Conservation (phyloP, 495 filamentous ascomycete genomes). For the Neurospora sp. region DNA sequence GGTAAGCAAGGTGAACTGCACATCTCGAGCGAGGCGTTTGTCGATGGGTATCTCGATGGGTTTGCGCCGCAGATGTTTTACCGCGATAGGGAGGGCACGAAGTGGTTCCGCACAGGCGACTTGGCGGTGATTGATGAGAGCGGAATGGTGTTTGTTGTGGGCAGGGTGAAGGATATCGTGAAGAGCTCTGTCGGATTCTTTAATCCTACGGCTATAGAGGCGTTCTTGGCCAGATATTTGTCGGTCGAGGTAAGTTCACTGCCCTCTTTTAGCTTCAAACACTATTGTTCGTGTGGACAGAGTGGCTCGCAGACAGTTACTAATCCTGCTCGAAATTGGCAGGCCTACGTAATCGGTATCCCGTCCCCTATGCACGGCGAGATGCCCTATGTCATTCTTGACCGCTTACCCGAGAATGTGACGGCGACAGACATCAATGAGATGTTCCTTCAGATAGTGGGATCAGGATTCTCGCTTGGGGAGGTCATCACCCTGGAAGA, state of each 20-base stretch:
- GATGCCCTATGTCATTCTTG: background rate
- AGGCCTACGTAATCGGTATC: background rate
- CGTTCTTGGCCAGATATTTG: background rate
- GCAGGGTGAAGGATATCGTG: background rate
- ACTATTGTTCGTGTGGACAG: background rate
- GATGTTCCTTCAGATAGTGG: background rate
- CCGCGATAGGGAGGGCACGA: background rate
- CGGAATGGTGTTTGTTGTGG: background rate
- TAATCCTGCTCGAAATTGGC: background rate
- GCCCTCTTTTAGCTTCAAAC: background rate
- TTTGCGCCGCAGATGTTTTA: background rate
- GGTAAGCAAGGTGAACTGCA: background rate
- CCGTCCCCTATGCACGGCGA: background rate
- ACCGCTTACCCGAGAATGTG: background rate
- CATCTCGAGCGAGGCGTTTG: background rate
- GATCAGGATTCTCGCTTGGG: background rate
- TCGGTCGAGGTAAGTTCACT: background rate
- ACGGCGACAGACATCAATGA: background rate
- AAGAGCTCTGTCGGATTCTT: background rate
- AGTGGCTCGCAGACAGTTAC: background rate
- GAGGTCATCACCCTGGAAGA: background rate
- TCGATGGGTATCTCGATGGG: background rate
- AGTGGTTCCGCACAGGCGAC: background rate
- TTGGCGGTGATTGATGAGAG: background rate
- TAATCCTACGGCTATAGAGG: background rate